Evolutionary conservation across 192 early-diverging fungal species (phyloP).

Genomic region (Rhizophagus sp.): DNA sequence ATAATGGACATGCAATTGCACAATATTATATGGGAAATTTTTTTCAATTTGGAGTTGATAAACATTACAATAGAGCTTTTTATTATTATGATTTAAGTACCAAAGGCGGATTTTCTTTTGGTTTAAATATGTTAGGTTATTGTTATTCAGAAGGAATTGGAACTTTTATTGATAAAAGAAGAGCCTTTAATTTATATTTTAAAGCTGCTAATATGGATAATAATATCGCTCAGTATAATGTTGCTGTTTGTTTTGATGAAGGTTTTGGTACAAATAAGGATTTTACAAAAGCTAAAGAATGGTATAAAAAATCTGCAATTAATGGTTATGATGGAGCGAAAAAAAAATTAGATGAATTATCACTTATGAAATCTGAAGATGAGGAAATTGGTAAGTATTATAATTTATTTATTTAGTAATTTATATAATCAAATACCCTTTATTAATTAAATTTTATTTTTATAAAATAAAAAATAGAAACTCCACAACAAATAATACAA

Average conservation of each 20-base stretch:
- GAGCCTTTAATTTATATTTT: slow-evolving; percentile 37
- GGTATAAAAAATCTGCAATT: background rate
- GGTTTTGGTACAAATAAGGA: slow-evolving; percentile 53
- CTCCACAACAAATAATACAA: background rate
- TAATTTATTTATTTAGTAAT: background rate
- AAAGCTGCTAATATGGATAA: slow-evolving; percentile 64
- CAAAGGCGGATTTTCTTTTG: slow-evolving; percentile 53
- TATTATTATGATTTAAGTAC: slow-evolving; percentile 57
- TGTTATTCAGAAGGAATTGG: slow-evolving; percentile 63
- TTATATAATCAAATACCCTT: too few relatives aligned
- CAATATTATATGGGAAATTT: slow-evolving; percentile 76
- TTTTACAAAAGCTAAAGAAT: background rate
- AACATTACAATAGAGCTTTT: slow-evolving; percentile 67
- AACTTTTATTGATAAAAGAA: slow-evolving; percentile 55
- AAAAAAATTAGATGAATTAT: background rate
- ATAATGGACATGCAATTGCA: background rate
- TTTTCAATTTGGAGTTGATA: slow-evolving; percentile 70
- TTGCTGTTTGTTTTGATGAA: slow-evolving; percentile 82
- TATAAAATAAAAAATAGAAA: too few relatives aligned
- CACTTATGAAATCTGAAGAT: background rate
- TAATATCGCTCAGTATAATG: slow-evolving; percentile 75
- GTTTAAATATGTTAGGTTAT: slow-evolving; percentile 56
- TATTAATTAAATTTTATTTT: too few relatives aligned
- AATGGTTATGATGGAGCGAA: background rate
- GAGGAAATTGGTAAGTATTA: background rate